phyloP scores from a whole-genome alignment of 108 stramenopile genomes.

The Aureococcus anophagefferens region DNA sequence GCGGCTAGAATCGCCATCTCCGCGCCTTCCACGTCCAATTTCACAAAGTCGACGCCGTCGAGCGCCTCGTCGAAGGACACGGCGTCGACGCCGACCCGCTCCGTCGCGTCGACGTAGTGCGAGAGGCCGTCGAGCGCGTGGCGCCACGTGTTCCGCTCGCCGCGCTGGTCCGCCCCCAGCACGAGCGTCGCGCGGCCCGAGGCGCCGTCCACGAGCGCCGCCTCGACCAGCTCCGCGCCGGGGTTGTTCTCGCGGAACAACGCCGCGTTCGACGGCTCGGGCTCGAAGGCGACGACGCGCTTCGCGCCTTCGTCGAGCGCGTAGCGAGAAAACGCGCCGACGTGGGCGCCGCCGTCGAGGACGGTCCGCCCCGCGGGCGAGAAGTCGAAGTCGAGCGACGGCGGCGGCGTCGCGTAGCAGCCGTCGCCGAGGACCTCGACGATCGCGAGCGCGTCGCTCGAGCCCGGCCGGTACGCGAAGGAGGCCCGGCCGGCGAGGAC shows the following conservation, averaged over 20 bases:
- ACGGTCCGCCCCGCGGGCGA: background rate
- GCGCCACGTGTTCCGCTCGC: background rate
- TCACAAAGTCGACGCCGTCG: background rate
- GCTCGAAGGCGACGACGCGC: background rate
- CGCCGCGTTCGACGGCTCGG: background rate
- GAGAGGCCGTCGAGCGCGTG: background rate
- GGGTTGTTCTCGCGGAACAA: background rate
- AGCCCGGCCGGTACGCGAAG: background rate
- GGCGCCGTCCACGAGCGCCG: background rate
- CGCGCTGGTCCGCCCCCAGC: background rate
- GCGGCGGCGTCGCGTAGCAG: background rate
- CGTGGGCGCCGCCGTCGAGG: background rate
- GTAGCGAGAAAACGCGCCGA: background rate
- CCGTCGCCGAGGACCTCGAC: background rate
- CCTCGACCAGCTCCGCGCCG: background rate
- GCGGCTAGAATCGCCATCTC: background rate
- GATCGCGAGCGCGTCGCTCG: background rate
- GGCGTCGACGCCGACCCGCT: background rate
- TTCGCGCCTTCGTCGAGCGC: background rate
- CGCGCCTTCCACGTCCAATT: background rate
- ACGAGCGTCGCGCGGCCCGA: background rate
- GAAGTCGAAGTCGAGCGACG: background rate
- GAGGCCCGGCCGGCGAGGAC: background rate
- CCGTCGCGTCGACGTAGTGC: background rate
- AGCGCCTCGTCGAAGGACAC: background rate